Percentiles rank a stretch among this genome's conserved stretches.
These are phyloP conservation scores for Ascochyta viciae-villosae DNA, from an alignment of 2,329 filamentous ascomycete genomes.

Conservation along the genomic window DNA sequence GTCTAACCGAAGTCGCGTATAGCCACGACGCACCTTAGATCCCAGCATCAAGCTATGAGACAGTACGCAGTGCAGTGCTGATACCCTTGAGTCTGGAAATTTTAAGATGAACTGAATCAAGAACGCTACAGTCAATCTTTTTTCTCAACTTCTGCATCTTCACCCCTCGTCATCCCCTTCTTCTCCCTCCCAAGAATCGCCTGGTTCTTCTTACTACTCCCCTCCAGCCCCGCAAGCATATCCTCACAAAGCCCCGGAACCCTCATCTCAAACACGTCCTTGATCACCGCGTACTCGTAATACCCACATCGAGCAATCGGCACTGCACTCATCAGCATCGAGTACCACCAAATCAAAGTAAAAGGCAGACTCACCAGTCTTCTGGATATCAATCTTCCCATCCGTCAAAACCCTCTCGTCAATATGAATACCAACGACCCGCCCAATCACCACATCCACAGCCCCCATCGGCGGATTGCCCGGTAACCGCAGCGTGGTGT, in stretches of 20 bases:
- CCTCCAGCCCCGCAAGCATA: conserved; percentile 37
- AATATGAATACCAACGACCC: conserved; percentile 65
- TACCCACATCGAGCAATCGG: conserved; percentile 69
- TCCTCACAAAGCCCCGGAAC: conserved; percentile 51
- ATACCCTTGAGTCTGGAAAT: no score
- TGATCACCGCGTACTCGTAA: conserved; percentile 64
- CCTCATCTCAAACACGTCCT: conserved; percentile 66
- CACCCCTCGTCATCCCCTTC: neutral
- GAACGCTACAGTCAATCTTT: neutral
- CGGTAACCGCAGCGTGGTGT: conserved; percentile 62
- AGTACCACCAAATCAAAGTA: neutral
- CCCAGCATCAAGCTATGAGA: neutral
- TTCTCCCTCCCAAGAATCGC: conserved; percentile 11
- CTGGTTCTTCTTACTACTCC: conserved; percentile 34
- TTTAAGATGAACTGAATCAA: no score
- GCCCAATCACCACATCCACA: conserved; percentile 65
- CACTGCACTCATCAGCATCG: conserved; percentile 24
- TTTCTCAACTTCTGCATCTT: conserved; percentile 7
- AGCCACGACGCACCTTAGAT: neutral
- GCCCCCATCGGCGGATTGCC: conserved; percentile 65
- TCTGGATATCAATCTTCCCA: conserved; percentile 62
- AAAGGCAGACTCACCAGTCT: conserved; percentile 50
- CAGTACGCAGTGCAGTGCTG: no score
- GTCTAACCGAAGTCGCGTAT: conserved; percentile 2
- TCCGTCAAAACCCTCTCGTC: conserved; percentile 62